Base-by-base conservation (phyloP, 495 filamentous ascomycete genomes). In the Aspergillus affinis region DNA sequence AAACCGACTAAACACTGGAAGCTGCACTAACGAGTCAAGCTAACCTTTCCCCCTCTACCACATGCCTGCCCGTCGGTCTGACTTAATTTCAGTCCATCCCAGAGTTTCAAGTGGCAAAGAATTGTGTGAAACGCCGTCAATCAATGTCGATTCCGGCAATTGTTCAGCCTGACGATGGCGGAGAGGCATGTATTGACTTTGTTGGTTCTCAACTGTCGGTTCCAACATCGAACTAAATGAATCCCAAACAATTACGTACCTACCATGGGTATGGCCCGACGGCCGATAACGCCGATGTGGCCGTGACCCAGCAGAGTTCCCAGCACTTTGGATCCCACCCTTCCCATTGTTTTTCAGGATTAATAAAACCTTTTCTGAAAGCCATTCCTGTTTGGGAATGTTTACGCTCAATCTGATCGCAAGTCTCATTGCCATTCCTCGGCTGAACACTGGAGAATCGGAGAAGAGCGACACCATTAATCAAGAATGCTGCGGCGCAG, bases 401-500 rank as follows among this genome's bases (percentile, higher is more conserved):
- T 41, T 41, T 41, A 41, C 36, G 36, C 10, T 41, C 3, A 32
- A 32, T 8, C 6, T 41, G 36, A 41, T 41, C 3, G 36, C 32
- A 36, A 41, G 12, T 41, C 15, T 17, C 13, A 2, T 41, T 17
- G 36, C 12, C 10, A 4, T 41, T 2, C 13, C 36, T 41, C 36
- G 36, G 36, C 36, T 41, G 36, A 41, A 41, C 8, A 41, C 36
- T 41, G 3, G 12, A 8, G 36, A 32, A 32, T 41, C 36, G 36
- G 36, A 41, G 36, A 41, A 41, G 12, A 41, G 36, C 36, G 36
- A 41, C 1, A 41, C n/a, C n/a, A 41, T 41, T 41, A 41, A 32
- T 49, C 2, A 53, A 53, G 50, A 53, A 27, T 32, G 50, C 20
- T 27, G 50, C 50, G 50, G 50, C 50, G 50, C 50, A 53, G 50